Conservation (phyloP, 768 basidiomycete genomes). For the Pleurotus citrinopileatus region DNA sequence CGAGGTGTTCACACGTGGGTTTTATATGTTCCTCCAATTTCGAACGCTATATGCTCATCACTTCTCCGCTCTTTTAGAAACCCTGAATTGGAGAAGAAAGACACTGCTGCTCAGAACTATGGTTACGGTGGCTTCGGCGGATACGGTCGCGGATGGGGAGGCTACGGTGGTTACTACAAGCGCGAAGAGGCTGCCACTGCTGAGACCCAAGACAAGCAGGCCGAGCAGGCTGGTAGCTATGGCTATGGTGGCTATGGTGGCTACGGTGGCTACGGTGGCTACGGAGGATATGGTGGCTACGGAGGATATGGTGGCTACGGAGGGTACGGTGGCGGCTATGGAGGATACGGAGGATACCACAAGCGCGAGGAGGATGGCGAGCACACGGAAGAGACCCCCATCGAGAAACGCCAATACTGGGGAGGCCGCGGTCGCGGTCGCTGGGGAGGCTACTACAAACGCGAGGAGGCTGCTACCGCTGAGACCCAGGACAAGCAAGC, state of each 20-base stretch:
- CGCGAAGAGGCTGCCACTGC: constrained; percentile 5
- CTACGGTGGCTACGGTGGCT: neutral
- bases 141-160: neutral
- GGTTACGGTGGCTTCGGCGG: neutral
- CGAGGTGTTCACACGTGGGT: constrained; percentile 1
- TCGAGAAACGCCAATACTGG: neutral
- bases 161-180: constrained; percentile 5
- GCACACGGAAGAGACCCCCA: neutral
- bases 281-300: neutral
- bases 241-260: constrained; percentile 1
- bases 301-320: neutral
- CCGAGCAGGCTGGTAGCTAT: neutral
- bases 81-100: constrained; percentile 5
- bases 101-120: constrained; percentile 1
- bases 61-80: neutral
- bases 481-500: neutral
- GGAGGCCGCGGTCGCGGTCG: neutral
- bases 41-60: neutral
- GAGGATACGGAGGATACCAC: neutral
- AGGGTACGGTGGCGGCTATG: neutral
- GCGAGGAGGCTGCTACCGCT: constrained; percentile 4
- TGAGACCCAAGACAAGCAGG: neutral
- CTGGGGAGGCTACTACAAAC: constrained; percentile 5
- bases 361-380: neutral
- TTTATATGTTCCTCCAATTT: neutral